phyloP scores from a whole-genome alignment of 176 grass and related monocot species.

The Dactylis glomerata region DNA sequence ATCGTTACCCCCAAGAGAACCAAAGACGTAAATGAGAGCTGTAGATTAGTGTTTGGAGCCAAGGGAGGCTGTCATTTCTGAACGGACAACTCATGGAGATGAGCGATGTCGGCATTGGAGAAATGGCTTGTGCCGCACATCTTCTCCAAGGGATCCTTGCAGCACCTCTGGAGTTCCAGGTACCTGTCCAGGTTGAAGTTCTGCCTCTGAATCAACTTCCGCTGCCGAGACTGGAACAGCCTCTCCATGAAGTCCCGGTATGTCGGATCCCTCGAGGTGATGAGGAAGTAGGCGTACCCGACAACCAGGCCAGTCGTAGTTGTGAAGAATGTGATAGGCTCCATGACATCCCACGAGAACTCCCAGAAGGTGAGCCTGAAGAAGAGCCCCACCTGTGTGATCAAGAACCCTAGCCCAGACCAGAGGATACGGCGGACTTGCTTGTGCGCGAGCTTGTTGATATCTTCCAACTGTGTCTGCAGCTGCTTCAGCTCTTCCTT shows the following conservation, averaged over 20 bases:
- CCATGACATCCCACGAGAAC: constrained; percentile 99
- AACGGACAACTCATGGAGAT: constrained; percentile 52
- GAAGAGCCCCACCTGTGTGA: constrained; percentile 80
- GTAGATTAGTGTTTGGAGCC: constrained; percentile 15
- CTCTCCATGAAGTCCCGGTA: constrained; percentile 95
- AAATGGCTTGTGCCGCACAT: constrained; percentile 27
- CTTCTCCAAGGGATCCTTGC: constrained; percentile 74
- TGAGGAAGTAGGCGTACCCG: constrained; percentile 87
- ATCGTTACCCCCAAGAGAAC: constrained; percentile 21
- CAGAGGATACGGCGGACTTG: constrained; percentile 86
- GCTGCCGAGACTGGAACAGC: constrained; percentile 73
- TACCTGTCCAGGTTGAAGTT: constrained; percentile 74
- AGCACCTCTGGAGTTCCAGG: constrained; percentile 77
- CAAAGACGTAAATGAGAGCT: constrained; percentile 22
- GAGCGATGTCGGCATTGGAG: constrained; percentile 30
- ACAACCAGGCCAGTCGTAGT: constrained; percentile 70
- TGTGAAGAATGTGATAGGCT: constrained; percentile 91
- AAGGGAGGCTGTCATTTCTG: constrained; percentile 49
- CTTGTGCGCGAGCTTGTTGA: constrained; percentile 81
- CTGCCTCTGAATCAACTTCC: constrained; percentile 69
- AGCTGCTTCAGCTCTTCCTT: constrained; percentile 86
- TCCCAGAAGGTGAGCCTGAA: constrained; percentile 99
- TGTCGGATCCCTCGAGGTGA: constrained; percentile 91
- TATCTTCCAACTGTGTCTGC: constrained; percentile 63
- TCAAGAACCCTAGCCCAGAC: constrained; percentile 73